A percentile compares a stretch with the other conserved stretches of the same genome.
These are phyloP conservation scores for Aureoboletus auriporus DNA, from an alignment of 768 basidiomycete species.

Conservation along the genomic window DNA sequence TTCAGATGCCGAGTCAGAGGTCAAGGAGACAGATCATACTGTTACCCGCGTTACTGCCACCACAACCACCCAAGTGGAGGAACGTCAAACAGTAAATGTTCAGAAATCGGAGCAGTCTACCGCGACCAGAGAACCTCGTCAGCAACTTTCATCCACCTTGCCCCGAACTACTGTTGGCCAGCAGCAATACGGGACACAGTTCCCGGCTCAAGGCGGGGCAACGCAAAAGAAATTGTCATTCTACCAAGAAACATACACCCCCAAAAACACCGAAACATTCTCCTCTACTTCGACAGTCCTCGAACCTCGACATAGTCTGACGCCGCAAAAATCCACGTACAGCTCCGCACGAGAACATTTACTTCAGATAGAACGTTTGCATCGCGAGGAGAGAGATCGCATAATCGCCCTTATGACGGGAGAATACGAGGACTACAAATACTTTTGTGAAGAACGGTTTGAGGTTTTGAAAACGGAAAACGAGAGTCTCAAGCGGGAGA, in stretches of 20 bases:
- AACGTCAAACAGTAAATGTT: neutral
- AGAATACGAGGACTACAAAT: neutral
- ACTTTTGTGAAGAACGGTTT: neutral
- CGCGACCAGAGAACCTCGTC: neutral
- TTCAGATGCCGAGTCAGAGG: neutral
- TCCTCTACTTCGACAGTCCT: neutral
- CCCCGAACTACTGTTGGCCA: neutral
- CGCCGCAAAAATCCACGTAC: neutral
- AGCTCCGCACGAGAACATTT: neutral
- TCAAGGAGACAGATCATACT: neutral
- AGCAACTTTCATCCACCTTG: neutral
- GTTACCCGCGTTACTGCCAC: neutral
- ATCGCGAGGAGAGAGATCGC: constrained; percentile 4
- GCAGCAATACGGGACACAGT: neutral
- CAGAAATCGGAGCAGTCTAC: neutral
- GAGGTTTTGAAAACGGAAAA: neutral
- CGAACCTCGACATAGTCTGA: neutral
- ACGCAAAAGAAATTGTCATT: neutral
- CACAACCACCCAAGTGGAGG: neutral
- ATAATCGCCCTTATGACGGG: neutral
- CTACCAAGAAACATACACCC: neutral
- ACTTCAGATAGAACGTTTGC: neutral
- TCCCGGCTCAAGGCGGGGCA: neutral
- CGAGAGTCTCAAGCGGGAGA: neutral
- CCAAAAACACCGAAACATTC: neutral